Percentiles rank a stretch among this genome's conserved stretches.
Evolutionary conservation across 352 stramenopile genomes (phyloP).

Genomic region (Globisporangium irregulare): DNA sequence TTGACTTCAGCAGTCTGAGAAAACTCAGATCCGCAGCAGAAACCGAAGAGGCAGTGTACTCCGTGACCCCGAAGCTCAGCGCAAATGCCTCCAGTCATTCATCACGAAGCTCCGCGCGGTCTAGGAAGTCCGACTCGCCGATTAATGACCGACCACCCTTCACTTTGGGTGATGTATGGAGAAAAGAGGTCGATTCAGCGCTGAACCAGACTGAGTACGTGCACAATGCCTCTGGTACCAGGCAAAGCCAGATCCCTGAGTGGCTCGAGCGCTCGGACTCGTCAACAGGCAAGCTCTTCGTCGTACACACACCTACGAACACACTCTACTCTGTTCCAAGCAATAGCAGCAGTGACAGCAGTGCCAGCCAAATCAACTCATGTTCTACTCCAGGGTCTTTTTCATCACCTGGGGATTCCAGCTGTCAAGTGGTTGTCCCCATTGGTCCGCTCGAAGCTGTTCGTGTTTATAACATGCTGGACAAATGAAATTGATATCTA

Average conservation of each 20-base stretch:
- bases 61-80: background rate
- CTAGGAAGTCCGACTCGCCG: background rate
- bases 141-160: slow-evolving; percentile 4
- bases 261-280: slow-evolving; percentile 18
- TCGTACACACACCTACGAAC: slow-evolving; percentile 18
- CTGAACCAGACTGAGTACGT: slow-evolving; percentile 10
- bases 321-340: slow-evolving; percentile 10
- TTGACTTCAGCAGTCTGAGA: slow-evolving; percentile 18
- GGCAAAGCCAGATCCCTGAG: slow-evolving; percentile 10
- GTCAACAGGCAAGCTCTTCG: slow-evolving; percentile 15
- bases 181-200: slow-evolving; percentile 8
- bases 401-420: background rate
- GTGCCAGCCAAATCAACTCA: background rate
- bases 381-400: background rate
- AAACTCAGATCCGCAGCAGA: background rate
- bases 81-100: background rate
- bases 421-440: slow-evolving; percentile 13
- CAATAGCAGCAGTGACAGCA: background rate
- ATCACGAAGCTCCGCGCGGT: background rate
- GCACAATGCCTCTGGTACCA: slow-evolving; percentile 8
- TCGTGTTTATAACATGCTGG: slow-evolving; percentile 21
- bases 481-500: slow-evolving; percentile 3
- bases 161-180: slow-evolving; percentile 13
- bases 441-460: slow-evolving; percentile 27
- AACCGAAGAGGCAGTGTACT: background rate